Base-by-base conservation (phyloP, 2,329 filamentous ascomycete species). In the Pestalotiopsis fici region DNA sequence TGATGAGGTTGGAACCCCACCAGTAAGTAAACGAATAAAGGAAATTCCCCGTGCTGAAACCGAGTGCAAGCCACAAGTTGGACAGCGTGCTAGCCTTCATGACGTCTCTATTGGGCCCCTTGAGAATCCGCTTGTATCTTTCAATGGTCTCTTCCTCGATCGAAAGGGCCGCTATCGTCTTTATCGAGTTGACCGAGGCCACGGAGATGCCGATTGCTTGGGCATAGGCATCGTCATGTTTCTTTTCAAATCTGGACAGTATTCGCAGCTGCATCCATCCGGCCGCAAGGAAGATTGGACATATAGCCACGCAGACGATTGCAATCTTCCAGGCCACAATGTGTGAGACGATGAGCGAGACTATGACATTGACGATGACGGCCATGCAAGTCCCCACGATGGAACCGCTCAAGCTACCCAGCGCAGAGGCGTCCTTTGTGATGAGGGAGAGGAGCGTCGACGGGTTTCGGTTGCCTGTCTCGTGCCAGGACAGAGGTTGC, bases 291-390 rank as follows among this genome's bases (percentile, higher is more conserved):
- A 83, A 79, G 21, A 88, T 74, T 0, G 86, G 87, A 69, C 87
- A 84, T 1, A 91, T 87, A 70, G 88, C 90, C 9, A 90, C 79
- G 0, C 87, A 85, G 0, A 95, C 89, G 0, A 94, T 79, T 0
- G 90, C 88, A 5, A 95, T 83, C 75, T 94, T 94, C 92, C 92
- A 95, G 1, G 90, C 90, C 74, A 91, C 93, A 9, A 85, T 82
- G 72, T 93, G 93, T 1, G 90, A 85, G 62, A 95, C 89, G 59
- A 85, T 80, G 12, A 93, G 78, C 12, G 87, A 90, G 0, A 91
- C 91, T 2, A 87, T 71, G 2, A 94, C 80, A 65, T 88, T 91
- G 75, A 93, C 88, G 9, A 91, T 73, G 0, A 91, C 87, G 62
- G 83, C 83, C 3, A 88, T 83, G 69, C 92, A 85, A 0, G 75